These are phyloP conservation scores for Globisporangium polare DNA, from an alignment of 352 stramenopile genomes.

Conservation along the genomic window DNA sequence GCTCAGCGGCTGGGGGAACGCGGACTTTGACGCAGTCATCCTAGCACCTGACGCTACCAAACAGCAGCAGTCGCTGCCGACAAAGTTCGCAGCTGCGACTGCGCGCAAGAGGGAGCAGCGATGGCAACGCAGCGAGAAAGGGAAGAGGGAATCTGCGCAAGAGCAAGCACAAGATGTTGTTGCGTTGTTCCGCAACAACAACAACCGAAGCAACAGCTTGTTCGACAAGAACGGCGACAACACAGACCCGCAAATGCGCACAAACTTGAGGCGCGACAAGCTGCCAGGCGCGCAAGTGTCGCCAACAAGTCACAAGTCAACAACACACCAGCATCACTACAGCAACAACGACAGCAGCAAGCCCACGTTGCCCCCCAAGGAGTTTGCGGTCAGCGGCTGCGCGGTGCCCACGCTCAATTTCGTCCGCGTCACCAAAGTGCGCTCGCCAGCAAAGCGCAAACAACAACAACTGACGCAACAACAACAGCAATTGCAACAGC, in stretches of 20 bases:
- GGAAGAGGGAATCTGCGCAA: not conserved
- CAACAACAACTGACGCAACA: not conserved
- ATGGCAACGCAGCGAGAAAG: not conserved
- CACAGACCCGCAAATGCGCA: not conserved
- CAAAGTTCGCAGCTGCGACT: not conserved
- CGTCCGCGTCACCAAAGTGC: not conserved
- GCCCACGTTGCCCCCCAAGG: not conserved
- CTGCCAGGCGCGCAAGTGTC: not conserved
- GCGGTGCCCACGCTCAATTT: not conserved
- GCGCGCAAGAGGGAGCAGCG: not conserved
- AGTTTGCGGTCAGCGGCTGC: not conserved
- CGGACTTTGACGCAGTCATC: constrained; percentile 17
- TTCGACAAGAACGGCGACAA: too few relatives aligned
- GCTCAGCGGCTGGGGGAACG: constrained; percentile 25
- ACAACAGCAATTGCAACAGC: not conserved
- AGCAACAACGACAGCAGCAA: not conserved
- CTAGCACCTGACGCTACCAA: not conserved
- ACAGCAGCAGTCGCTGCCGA: not conserved
- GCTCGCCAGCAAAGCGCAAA: not conserved
- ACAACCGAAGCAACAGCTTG: not conserved
- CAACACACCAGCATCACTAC: not conserved
- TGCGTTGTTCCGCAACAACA: not conserved
- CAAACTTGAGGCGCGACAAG: not conserved
- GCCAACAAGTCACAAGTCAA: not conserved
- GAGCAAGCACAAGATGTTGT: not conserved